phyloP scores from a whole-genome alignment of 176 grass and related monocot species.

The Zoysia pacifica region DNA sequence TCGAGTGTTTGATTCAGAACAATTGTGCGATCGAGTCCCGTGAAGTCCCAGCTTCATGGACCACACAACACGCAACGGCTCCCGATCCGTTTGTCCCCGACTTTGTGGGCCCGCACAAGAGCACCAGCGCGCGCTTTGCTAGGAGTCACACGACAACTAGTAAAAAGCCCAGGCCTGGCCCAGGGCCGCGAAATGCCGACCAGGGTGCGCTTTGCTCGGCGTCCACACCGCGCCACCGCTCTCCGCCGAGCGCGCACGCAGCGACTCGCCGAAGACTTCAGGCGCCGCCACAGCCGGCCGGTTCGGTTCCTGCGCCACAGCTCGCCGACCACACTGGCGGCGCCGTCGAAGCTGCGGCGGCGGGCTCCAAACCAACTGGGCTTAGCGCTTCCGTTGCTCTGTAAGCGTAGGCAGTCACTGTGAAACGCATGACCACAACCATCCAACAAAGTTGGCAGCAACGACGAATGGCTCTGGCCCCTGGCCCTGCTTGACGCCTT shows the following conservation, averaged over 20 bases:
- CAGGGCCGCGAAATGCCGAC: background rate
- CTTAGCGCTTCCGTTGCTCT: background rate
- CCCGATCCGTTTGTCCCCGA: background rate
- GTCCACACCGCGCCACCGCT: no score
- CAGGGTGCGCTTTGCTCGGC: background rate
- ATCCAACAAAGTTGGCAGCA: background rate
- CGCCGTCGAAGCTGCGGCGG: no score
- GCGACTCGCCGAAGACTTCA: no score
- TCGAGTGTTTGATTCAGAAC: background rate
- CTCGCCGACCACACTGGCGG: no score
- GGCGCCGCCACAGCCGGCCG: no score
- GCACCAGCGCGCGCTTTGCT: background rate
- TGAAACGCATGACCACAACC: background rate
- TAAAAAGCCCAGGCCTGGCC: background rate
- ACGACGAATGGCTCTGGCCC: background rate
- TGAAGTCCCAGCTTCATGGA: background rate
- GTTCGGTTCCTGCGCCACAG: no score
- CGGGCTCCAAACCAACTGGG: no score
- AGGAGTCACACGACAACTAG: background rate
- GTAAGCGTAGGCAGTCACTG: background rate
- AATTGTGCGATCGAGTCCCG: background rate
- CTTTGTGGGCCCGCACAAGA: background rate
- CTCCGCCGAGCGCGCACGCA: no score
- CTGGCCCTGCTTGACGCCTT: constrained; percentile 22
- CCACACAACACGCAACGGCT: background rate